phyloP scores from a whole-genome alignment of 345 rosid species.

The Citrus inodora region DNA sequence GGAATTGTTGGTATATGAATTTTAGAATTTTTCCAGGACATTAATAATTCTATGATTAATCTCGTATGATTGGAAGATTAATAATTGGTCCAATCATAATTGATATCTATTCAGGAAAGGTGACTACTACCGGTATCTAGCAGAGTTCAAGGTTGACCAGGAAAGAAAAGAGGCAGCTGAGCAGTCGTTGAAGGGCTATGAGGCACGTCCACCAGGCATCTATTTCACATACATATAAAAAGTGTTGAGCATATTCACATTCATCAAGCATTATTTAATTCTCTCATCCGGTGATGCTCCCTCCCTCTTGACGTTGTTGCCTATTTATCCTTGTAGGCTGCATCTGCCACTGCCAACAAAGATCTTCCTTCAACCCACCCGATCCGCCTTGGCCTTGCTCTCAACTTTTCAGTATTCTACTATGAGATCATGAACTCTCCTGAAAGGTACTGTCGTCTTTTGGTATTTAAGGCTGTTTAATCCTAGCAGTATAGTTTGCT shows the following conservation, averaged over 20 bases:
- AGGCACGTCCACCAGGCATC: constrained; percentile 39
- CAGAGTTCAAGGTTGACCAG: constrained; percentile 89
- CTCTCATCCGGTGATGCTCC: not conserved
- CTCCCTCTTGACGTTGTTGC: not conserved
- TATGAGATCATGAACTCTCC: constrained; percentile 99
- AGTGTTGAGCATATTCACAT: not conserved
- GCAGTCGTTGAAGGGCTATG: constrained; percentile 88
- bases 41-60: not conserved
- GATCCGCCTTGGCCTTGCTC: constrained; percentile 97
- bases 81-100: not conserved
- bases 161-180: constrained; percentile 94
- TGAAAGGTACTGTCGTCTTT: constrained; percentile 52
- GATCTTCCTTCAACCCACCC: constrained; percentile 98
- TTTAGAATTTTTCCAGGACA: too few species aligned
- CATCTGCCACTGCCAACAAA: constrained; percentile 77
- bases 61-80: not conserved
- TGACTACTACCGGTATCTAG: constrained; percentile 87
- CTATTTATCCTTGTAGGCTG: constrained; percentile 49
- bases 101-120: constrained; percentile 66
- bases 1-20: too few species aligned
- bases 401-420: constrained; percentile 97
- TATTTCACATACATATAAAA: not conserved
- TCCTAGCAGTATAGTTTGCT: not conserved
- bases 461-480: not conserved
- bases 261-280: not conserved